phyloP scores from a whole-genome alignment of 2,329 filamentous ascomycete genomes.

The Achaetomium macrosporum region DNA sequence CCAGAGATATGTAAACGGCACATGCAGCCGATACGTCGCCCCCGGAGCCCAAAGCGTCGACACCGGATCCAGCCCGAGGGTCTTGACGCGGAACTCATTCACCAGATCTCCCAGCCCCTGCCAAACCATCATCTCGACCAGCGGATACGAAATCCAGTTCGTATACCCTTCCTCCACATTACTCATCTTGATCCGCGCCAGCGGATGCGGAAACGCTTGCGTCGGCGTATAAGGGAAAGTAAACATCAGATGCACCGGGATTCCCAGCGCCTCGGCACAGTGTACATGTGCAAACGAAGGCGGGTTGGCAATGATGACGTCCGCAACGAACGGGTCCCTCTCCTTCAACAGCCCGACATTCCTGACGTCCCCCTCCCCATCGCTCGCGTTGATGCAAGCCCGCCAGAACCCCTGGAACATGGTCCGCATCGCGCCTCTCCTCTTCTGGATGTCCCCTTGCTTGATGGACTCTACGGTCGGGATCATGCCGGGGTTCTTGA shows the following conservation, averaged over 20 bases:
- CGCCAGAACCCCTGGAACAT: slow-evolving; percentile 84
- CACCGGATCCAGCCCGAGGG: slow-evolving; percentile 65
- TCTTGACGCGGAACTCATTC: slow-evolving; percentile 66
- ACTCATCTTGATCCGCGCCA: slow-evolving; percentile 67
- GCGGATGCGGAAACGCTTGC: slow-evolving; percentile 67
- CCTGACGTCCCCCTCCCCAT: slow-evolving; percentile 56
- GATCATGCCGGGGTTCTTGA: slow-evolving; percentile 75
- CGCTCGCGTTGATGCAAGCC: slow-evolving; percentile 67
- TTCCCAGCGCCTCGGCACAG: slow-evolving; percentile 70
- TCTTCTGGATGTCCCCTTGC: slow-evolving; percentile 63
- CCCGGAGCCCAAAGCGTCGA: slow-evolving; percentile 73
- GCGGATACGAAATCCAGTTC: slow-evolving; percentile 74
- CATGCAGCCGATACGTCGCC: slow-evolving; percentile 63
- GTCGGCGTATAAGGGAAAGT: slow-evolving; percentile 79
- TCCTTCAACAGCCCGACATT: slow-evolving; percentile 61
- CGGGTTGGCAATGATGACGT: slow-evolving; percentile 82
- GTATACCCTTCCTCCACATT: slow-evolving; percentile 68
- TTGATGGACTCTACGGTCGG: slow-evolving; percentile 67
- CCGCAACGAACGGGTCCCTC: slow-evolving; percentile 58
- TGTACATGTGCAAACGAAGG: slow-evolving; percentile 73
- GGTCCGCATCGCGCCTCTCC: slow-evolving; percentile 65
- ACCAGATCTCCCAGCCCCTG: slow-evolving; percentile 78
- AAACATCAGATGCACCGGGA: slow-evolving; percentile 82
- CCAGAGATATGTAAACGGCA: slow-evolving; percentile 72
- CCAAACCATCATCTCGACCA: slow-evolving; percentile 87